Evolutionary conservation across 768 basidiomycete species (phyloP).

Genomic region (Lactarius sanguifluus): DNA sequence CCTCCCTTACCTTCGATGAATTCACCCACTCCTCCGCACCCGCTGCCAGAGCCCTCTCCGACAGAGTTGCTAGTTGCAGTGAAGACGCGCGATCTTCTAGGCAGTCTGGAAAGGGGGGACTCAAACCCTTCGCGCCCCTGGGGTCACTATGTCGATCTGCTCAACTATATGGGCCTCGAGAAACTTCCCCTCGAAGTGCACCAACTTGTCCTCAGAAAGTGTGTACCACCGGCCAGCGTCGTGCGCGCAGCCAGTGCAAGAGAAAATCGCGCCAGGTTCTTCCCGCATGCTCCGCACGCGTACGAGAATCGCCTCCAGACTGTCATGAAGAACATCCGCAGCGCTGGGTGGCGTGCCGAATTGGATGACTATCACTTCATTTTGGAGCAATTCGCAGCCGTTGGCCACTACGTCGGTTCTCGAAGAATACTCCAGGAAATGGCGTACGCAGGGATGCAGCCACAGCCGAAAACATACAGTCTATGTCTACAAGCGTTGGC

Average conservation of each 20-base stretch:
- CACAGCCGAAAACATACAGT: constrained; percentile 56
- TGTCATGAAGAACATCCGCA: constrained; percentile 69
- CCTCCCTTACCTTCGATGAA: constrained; percentile 10
- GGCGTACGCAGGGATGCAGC: constrained; percentile 43
- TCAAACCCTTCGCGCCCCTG: constrained; percentile 53
- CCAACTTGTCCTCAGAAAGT: constrained; percentile 66
- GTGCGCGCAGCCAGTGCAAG: constrained; percentile 48
- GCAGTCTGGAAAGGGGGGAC: constrained; percentile 21
- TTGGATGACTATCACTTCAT: constrained; percentile 75
- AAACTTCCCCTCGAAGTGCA: constrained; percentile 63
- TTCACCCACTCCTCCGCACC: not conserved
- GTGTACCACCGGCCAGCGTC: constrained; percentile 48
- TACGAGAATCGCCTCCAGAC: constrained; percentile 68
- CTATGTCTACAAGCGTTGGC: constrained; percentile 69
- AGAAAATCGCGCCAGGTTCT: constrained; percentile 41
- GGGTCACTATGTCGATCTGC: constrained; percentile 59
- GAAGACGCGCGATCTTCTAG: constrained; percentile 25
- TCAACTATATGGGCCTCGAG: constrained; percentile 48
- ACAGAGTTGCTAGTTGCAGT: constrained; percentile 25
- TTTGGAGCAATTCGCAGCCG: constrained; percentile 70
- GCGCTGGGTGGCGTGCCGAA: constrained; percentile 43
- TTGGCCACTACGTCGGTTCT: constrained; percentile 65
- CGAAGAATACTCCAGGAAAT: constrained; percentile 64
- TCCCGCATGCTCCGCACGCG: constrained; percentile 45
- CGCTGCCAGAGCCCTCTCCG: constrained; percentile 17